Percentiles rank a stretch among this genome's conserved stretches.
Conservation (phyloP, 2,329 filamentous ascomycete species). For the Volutella citrinella region DNA sequence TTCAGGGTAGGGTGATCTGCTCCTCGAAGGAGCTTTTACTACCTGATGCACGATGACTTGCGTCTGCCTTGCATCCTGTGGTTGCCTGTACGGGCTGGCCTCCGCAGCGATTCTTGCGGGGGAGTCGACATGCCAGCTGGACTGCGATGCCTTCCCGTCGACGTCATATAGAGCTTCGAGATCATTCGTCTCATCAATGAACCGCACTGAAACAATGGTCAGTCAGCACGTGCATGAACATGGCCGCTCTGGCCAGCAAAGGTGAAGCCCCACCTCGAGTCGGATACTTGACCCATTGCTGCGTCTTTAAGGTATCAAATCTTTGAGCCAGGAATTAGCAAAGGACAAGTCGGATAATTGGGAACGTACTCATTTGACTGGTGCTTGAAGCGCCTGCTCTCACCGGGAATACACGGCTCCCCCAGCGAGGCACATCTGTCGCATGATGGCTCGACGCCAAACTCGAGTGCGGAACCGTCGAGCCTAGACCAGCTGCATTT, state of each 20-base stretch:
- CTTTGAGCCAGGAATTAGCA: neutral
- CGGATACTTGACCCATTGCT: constrained; percentile 15
- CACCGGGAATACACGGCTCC: constrained; percentile 11
- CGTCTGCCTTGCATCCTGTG: too few species aligned
- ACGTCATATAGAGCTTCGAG: constrained; percentile 15
- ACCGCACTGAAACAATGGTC: constrained; percentile 9
- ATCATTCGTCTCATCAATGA: constrained; percentile 14
- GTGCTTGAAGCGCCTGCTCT: constrained; percentile 15
- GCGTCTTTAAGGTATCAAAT: constrained; percentile 2
- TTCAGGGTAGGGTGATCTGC: neutral
- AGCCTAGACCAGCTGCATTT: constrained; percentile 9
- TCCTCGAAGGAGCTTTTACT: constrained; percentile 1
- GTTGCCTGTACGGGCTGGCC: too few species aligned
- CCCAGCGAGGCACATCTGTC: constrained; percentile 9
- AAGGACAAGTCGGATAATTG: neutral
- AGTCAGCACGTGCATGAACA: too few species aligned
- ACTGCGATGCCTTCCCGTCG: neutral
- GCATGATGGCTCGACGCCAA: constrained; percentile 12
- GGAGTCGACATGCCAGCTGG: neutral
- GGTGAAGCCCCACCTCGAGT: constrained; percentile 4
- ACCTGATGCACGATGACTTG: too few species aligned
- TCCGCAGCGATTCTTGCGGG: constrained; percentile 1
- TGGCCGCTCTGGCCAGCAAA: too few species aligned
- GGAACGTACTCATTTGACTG: constrained; percentile 7
- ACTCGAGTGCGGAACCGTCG: neutral